Percentiles rank a stretch among this genome's conserved stretches.
phyloP scores from a whole-genome alignment of 495 filamentous ascomycete genomes.

The Melanomma pulvis-pyrius region DNA sequence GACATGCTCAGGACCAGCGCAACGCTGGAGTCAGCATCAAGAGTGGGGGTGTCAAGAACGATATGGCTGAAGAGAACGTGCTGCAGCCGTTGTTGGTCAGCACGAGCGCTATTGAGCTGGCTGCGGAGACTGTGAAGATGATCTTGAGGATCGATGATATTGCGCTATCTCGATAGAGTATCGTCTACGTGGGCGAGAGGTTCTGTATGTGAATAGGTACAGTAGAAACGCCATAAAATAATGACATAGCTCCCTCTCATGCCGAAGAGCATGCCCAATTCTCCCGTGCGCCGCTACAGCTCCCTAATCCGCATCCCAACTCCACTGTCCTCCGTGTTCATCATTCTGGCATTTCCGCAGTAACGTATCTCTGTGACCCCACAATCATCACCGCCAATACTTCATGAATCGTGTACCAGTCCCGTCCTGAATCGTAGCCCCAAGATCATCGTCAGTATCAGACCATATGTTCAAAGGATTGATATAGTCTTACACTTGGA shows the following conservation, averaged over 20 bases:
- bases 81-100: constrained; percentile 93
- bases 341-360: too few species aligned
- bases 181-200: not conserved
- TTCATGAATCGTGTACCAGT: too few species aligned
- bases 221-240: constrained; percentile 9
- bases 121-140: constrained; percentile 98
- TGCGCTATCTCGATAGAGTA: constrained; percentile 62
- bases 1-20: constrained; percentile 91
- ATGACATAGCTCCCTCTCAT: not conserved
- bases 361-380: too few species aligned
- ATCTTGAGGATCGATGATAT: constrained; percentile 97
- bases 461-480: too few species aligned
- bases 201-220: not conserved
- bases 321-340: too few species aligned
- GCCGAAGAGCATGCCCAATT: too few species aligned
- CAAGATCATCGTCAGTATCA: too few species aligned
- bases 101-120: constrained; percentile 95
- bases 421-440: too few species aligned
- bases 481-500: too few species aligned
- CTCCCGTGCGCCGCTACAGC: too few species aligned
- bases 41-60: constrained; percentile 90
- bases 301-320: too few species aligned
- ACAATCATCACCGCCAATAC: too few species aligned
- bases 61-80: constrained; percentile 96
- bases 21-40: constrained; percentile 97